phyloP scores from a whole-genome alignment of 805 yeast species.

The Spathaspora hagerdaliae region DNA sequence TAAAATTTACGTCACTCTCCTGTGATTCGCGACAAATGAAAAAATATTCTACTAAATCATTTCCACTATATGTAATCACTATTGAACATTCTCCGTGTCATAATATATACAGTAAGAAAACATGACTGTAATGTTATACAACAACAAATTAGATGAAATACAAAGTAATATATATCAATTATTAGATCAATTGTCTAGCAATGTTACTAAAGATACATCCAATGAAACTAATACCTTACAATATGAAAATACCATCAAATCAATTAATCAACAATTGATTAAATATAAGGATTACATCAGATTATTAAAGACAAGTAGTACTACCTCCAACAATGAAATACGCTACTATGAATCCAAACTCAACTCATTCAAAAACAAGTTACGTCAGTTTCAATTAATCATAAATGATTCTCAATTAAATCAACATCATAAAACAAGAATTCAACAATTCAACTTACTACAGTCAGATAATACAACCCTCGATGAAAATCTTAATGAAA shows the following conservation, averaged over 20 bases:
- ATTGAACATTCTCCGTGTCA: too few relatives aligned
- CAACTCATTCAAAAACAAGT: slow-evolving; percentile 16
- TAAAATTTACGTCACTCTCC: too few relatives aligned
- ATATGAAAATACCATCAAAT: background rate
- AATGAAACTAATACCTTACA: background rate
- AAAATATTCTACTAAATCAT: too few relatives aligned
- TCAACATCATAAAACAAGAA: slow-evolving; percentile 26
- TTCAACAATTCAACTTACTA: slow-evolving; percentile 17
- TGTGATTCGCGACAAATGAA: too few relatives aligned
- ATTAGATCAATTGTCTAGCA: slow-evolving; percentile 1
- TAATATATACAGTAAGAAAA: too few relatives aligned
- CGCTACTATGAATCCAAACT: slow-evolving; percentile 17
- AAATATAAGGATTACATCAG: slow-evolving; percentile 7
- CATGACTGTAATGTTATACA: background rate
- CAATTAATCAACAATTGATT: slow-evolving; percentile 4
- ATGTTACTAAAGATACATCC: background rate
- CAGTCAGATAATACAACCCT: background rate
- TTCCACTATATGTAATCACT: too few relatives aligned
- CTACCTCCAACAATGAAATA: slow-evolving; percentile 1
- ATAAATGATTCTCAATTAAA: slow-evolving; percentile 23
- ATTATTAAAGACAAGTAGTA: slow-evolving; percentile 10
- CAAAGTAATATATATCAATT: slow-evolving; percentile 3
- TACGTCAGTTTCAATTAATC: slow-evolving; percentile 26
- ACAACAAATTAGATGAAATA: slow-evolving; percentile 4
- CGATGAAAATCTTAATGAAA: background rate